A percentile compares a stretch with the other conserved stretches of the same genome.
Evolutionary conservation across 805 yeast species (phyloP).

Genomic region (Hanseniaspora vineae): DNA sequence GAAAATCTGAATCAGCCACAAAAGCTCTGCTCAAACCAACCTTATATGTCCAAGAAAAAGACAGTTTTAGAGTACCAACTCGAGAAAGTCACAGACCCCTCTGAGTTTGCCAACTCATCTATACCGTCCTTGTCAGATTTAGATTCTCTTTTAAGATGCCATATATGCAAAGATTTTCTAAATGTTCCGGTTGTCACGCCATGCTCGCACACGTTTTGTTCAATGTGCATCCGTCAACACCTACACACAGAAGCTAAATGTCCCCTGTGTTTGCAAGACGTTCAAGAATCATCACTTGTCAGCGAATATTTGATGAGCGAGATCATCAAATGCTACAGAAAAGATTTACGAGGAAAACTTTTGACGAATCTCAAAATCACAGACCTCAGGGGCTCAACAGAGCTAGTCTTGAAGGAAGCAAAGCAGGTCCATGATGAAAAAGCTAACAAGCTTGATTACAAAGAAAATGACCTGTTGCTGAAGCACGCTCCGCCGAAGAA

Average conservation of each 20-base stretch:
- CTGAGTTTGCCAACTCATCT: conserved; percentile 49
- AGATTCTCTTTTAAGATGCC: conserved; percentile 68
- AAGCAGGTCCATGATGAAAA: background rate
- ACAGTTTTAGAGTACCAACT: background rate
- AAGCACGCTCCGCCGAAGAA: conserved; percentile 3
- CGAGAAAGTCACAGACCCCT: conserved; percentile 41
- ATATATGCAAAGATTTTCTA: conserved; percentile 75
- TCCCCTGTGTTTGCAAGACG: conserved; percentile 64
- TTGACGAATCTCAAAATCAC: conserved; percentile 19
- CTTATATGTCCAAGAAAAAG: background rate
- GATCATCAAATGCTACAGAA: conserved; percentile 38
- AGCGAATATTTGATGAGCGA: conserved; percentile 65
- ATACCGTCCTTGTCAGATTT: conserved; percentile 46
- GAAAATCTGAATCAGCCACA: no score
- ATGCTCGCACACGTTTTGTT: conserved; percentile 85
- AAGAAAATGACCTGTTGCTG: conserved; percentile 1
- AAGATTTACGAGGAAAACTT: conserved; percentile 28
- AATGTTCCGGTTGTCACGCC: conserved; percentile 70
- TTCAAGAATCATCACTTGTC: conserved; percentile 55
- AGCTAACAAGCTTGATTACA: conserved; percentile 8
- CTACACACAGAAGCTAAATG: conserved; percentile 49
- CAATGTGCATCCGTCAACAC: conserved; percentile 68
- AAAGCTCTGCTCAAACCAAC: no score
- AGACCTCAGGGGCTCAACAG: conserved; percentile 1
- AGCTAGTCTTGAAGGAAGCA: background rate